Percentiles rank a stretch among this genome's conserved stretches.
Conservation (phyloP, 306 rosid genomes). For the Oemleria cerasiformis region DNA sequence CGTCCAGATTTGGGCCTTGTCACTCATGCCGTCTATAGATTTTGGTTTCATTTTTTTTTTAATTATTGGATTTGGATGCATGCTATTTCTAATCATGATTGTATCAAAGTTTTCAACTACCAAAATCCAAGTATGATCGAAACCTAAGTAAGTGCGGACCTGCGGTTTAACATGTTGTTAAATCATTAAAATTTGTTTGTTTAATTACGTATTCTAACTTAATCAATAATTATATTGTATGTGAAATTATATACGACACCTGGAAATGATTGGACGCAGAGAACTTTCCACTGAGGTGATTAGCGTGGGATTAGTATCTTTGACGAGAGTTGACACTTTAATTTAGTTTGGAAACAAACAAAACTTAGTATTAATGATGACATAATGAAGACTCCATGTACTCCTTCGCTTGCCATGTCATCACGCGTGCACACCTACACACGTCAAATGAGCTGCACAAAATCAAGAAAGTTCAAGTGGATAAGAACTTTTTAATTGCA, state of each 20-base stretch:
- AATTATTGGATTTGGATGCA: not conserved
- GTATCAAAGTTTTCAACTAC: no score
- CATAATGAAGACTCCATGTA: not conserved
- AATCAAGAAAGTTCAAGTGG: conserved; percentile 1
- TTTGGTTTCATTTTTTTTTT: not conserved
- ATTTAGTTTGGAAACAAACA: not conserved
- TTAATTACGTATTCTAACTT: no score
- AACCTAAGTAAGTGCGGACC: not conserved
- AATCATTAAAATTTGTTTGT: no score
- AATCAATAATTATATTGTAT: no score
- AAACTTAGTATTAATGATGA: not conserved
- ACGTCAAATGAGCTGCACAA: not conserved
- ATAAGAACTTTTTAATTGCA: conserved; percentile 6
- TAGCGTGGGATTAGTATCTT: not conserved
- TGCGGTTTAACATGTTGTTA: no score
- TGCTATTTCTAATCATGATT: not conserved
- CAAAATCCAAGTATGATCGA: no score
- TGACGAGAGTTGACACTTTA: not conserved
- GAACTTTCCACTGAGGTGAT: not conserved
- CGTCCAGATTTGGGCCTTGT: conserved; percentile 14
- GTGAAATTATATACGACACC: no score
- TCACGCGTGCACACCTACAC: conserved; percentile 8
- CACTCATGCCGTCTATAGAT: not conserved
- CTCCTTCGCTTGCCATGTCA: not conserved
- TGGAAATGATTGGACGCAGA: not conserved